These are phyloP conservation scores for Vitis vinifera DNA, from an alignment of 164 flowering plant genomes.

Conservation along the genomic window ASM3070453v1 NC_081823.1:6313001-6313500, in stretches of 20 bases:
- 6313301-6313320: slow-evolving; percentile 78
- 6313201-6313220: no score
- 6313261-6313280: background rate
- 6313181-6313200: no score
- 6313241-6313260: background rate
- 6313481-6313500: slow-evolving; percentile 55
- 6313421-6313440: slow-evolving; percentile 79
- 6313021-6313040: no score
- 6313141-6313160: no score
- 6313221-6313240: no score
- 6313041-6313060: no score
- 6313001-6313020: no score
- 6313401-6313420: slow-evolving; percentile 93
- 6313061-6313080: no score
- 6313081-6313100: no score
- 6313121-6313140: background rate
- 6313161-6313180: no score
- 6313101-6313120: background rate
- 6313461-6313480: slow-evolving; percentile 91
- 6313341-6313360: slow-evolving; percentile 93
- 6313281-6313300: slow-evolving; percentile 93
- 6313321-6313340: slow-evolving; percentile 67
- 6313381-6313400: slow-evolving; percentile 85
- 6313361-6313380: slow-evolving; percentile 77
- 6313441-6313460: slow-evolving; percentile 88